Conservation (phyloP, 2,329 filamentous ascomycete genomes). For the Pezicula carpinea region DNA sequence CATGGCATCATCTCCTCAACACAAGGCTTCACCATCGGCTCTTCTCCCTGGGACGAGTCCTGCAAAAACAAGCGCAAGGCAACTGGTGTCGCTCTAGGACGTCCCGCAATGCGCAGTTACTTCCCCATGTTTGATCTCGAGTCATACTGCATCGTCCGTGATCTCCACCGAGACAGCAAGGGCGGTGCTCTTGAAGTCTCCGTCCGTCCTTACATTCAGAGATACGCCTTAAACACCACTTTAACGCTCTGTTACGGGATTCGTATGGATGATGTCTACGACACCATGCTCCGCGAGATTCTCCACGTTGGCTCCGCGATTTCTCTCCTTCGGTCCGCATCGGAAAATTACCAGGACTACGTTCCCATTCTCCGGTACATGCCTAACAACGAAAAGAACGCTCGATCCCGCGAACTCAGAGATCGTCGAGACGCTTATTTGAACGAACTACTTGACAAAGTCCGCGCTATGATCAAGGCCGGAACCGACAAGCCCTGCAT, state of each 20-base stretch:
- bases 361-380: slow-evolving; percentile 44
- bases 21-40: slow-evolving; percentile 52
- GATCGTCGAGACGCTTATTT: slow-evolving; percentile 44
- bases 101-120: slow-evolving; percentile 42
- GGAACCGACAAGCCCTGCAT: slow-evolving; percentile 51
- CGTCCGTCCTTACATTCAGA: slow-evolving; percentile 46
- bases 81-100: slow-evolving; percentile 40
- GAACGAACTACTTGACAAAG: slow-evolving; percentile 43
- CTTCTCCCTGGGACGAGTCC: slow-evolving; percentile 47
- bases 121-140: slow-evolving; percentile 50
- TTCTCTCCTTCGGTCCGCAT: slow-evolving; percentile 42
- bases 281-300: slow-evolving; percentile 46
- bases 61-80: slow-evolving; percentile 50
- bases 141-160: slow-evolving; percentile 44
- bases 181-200: slow-evolving; percentile 38
- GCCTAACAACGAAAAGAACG: slow-evolving; percentile 48
- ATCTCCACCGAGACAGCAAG: slow-evolving; percentile 39
- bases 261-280: slow-evolving; percentile 49
- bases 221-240: slow-evolving; percentile 49
- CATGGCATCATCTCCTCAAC: slow-evolving; percentile 47
- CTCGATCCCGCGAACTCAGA: slow-evolving; percentile 39
- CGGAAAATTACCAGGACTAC: slow-evolving; percentile 50
- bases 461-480: slow-evolving; percentile 44
- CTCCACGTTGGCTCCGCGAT: slow-evolving; percentile 48
- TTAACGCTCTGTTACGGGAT: slow-evolving; percentile 51